Percentiles rank a stretch among this genome's conserved stretches.
phyloP scores from a whole-genome alignment of 129 eudicot species.

The Heracleum sosnowskyi region DNA sequence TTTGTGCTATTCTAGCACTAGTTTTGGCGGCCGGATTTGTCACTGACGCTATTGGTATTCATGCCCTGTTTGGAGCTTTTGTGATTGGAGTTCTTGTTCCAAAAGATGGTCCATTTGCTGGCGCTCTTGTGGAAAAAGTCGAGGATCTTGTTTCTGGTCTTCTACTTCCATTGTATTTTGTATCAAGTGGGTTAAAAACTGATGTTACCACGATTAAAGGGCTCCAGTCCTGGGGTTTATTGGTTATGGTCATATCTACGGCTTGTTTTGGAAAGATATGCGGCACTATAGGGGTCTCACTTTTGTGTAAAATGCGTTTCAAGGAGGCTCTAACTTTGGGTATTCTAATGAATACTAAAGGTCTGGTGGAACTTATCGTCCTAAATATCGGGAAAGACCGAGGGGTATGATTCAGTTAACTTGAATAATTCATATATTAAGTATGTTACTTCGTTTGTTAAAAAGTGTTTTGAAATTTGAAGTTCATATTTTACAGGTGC shows the following conservation, averaged over 20 bases:
- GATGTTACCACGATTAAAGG: constrained; percentile 66
- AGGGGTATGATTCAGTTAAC: constrained; percentile 33
- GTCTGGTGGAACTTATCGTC: constrained; percentile 81
- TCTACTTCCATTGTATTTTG: constrained; percentile 75
- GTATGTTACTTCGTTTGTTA: neutral
- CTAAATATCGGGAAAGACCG: constrained; percentile 86
- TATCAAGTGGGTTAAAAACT: constrained; percentile 81
- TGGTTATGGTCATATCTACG: constrained; percentile 54
- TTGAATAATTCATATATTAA: neutral
- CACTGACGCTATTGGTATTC: constrained; percentile 75
- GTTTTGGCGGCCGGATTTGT: constrained; percentile 79
- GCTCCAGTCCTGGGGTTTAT: constrained; percentile 69
- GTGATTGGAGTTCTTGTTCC: constrained; percentile 78
- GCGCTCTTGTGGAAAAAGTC: constrained; percentile 74
- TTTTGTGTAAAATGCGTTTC: constrained; percentile 40
- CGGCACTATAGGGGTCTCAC: constrained; percentile 52
- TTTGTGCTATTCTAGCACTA: constrained; percentile 61
- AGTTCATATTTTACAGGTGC: constrained; percentile 32
- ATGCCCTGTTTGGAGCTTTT: constrained; percentile 85
- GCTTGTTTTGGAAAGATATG: constrained; percentile 80
- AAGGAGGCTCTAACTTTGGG: constrained; percentile 67
- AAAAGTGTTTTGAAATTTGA: neutral
- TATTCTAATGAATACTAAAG: constrained; percentile 76
- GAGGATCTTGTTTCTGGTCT: constrained; percentile 90
- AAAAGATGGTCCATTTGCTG: constrained; percentile 71